Evolutionary conservation across 1,139 yeast species (phyloP), one percentile per base, ranked within the genome.

Genomic region (Pichia sp.): DNA sequence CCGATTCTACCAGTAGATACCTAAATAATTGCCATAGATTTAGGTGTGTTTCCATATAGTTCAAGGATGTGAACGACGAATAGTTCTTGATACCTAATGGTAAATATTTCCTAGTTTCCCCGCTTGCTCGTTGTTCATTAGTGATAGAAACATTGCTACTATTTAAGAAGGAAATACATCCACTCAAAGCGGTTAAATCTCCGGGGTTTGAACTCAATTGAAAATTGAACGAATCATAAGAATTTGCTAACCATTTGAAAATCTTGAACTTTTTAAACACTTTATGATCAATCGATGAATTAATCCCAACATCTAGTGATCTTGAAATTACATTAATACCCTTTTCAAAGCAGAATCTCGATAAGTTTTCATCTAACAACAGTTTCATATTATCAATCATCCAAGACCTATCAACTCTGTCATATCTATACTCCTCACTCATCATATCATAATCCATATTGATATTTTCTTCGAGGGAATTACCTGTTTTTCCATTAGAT

Each of bases 11-110:
- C 3, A 44, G 23, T 27, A 57, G 41, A 46, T 45, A 44, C 36
- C 50, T 46, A 35, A 57, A 40, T 16, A 64, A 36, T 44, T 67
- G 71, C 60, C 63, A 59, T 41, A 61, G 64, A 44, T 68, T 68
- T 36, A 65, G 42, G 36, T 66, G 51, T 8, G 52, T 50, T 46
- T 66, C 71, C 23, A 63, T 48, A 42, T 51, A 55, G 9, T 49
- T 48, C n/a, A 59, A 51, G 1, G 52, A 46, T 5, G 57, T 54
- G 33, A 65, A 55, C 3, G 58, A 53, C 5, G 60, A 57, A 43
- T 48, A 58, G 0, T 60, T 57, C 3, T 46, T 38, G 6, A 65
- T 46, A 0, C 72, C 72, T 4, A 62, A 44, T 4, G 58, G 57
- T 23, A 42, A 44, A 35, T 51, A 43, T 11, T 37, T 36, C 26